Evolutionary conservation across 2,329 filamentous ascomycete genomes (phyloP), one percentile per base, ranked within the genome.

Genomic region (Stachybotrys chlorohalonatus): DNA sequence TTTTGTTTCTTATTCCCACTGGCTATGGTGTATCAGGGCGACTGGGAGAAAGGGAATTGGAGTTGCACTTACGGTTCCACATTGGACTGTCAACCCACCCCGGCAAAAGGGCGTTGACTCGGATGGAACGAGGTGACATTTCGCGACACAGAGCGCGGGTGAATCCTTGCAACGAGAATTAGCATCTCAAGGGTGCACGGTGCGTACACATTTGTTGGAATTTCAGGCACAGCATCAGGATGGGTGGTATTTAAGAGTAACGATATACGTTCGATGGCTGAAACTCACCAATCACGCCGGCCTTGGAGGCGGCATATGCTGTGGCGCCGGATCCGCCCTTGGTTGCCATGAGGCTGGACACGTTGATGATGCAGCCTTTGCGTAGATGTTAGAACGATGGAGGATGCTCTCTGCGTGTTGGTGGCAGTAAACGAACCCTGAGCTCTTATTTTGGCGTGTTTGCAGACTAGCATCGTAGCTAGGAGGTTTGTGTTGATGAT

Each of bases 41-140:
- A 51, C 53, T 30, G 53, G 49, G 48, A 52, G 36, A n/a, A 53
- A 55, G 53, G 52, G 55, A 52, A 52, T 55, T 53, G 59, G 57
- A 56, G 56, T 56, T 2, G 56, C 53, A 69, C 73, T 71, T 71
- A 92, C 89, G 75, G 66, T 80, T 71, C 60, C 87, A 90, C 89
- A 95, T 95, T 51, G 83, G 80, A 49, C 89, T 93, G 55, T 87
- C 77, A 60, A 95, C 85, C 74, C 93, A 95, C 7, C 90, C 90
- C 1, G 90, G 90, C 47, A 93, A 74, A 59, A 95, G 82, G 31
- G 86, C 86, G 71, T 95, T 95, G 50, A 89, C 86, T 32, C 91
- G 79, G 55, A 95, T 79, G 51, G 80, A 79, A 51, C 76, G 74
- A 57, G 75, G 71, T 52, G 80, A 81, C 62, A 85, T 70, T 70